Evolutionary conservation across 768 basidiomycete species (phyloP).

Genomic region (Galerina sulciceps): DNA sequence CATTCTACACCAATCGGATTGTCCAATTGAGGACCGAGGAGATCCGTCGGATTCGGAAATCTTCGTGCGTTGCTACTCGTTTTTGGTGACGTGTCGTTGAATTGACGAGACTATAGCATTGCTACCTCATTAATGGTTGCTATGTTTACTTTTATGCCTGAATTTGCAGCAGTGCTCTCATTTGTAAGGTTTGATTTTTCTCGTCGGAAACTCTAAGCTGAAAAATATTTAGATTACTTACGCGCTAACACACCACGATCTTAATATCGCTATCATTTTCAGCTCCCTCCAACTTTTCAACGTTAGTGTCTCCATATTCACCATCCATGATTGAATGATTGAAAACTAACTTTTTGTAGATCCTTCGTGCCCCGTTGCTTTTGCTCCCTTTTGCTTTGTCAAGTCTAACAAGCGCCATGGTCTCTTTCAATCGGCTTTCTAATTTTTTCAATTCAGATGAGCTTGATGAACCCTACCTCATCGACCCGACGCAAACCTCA

Average conservation of each 20-base stretch:
- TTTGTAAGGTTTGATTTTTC: constrained; percentile 44
- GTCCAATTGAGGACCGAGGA: constrained; percentile 42
- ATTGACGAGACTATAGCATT: constrained; percentile 25
- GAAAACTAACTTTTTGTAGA: constrained; percentile 32
- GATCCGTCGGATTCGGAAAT: constrained; percentile 39
- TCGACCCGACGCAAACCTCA: constrained; percentile 38
- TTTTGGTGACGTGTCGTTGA: neutral
- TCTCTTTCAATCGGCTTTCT: constrained; percentile 52
- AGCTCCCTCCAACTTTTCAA: constrained; percentile 63
- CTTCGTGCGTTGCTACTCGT: constrained; percentile 35
- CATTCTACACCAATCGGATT: constrained; percentile 49
- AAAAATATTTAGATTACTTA: constrained; percentile 57
- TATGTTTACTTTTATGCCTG: constrained; percentile 53
- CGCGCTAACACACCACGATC: constrained; percentile 54
- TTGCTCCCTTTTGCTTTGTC: constrained; percentile 59
- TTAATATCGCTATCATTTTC: constrained; percentile 61
- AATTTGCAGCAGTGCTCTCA: constrained; percentile 51
- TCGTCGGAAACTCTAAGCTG: neutral
- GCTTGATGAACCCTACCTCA: constrained; percentile 45
- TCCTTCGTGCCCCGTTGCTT: constrained; percentile 62
- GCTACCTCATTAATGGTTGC: constrained; percentile 44
- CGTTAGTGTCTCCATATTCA: constrained; percentile 31
- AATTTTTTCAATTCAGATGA: constrained; percentile 61
- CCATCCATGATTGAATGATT: neutral
- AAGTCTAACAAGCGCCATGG: constrained; percentile 49